Evolutionary conservation across 2,329 filamentous ascomycete species (phyloP).

Genomic region (Exophiala sp.): DNA sequence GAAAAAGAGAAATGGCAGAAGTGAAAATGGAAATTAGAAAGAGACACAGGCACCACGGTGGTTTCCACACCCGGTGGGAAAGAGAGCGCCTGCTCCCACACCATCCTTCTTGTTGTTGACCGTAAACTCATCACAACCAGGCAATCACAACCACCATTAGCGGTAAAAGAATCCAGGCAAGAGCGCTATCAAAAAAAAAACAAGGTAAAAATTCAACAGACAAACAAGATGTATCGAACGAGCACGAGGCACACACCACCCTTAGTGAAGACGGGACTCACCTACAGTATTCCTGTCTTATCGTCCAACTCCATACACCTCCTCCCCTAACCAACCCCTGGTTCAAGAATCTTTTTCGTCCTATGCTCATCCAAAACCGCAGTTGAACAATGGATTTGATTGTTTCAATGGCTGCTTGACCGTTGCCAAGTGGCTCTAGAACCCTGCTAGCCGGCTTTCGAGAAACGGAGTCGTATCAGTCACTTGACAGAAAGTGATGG

Average conservation of each 20-base stretch:
- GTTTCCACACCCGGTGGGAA: too few relatives aligned
- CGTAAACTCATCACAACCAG: not conserved
- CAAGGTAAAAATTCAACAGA: too few relatives aligned
- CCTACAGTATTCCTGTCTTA: not conserved
- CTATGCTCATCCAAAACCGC: not conserved
- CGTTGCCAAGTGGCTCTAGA: constrained; percentile 26
- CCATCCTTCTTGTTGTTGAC: not conserved
- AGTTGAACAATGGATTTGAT: not conserved
- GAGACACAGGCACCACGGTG: not conserved
- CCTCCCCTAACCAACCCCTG: not conserved
- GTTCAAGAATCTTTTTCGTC: not conserved
- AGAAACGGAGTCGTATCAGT: constrained; percentile 24
- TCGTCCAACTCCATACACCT: not conserved
- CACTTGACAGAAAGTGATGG: constrained; percentile 1
- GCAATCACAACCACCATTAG: too few relatives aligned
- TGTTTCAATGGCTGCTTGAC: constrained; percentile 17
- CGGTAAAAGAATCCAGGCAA: too few relatives aligned
- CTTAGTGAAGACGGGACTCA: too few relatives aligned
- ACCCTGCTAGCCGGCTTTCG: constrained; percentile 25
- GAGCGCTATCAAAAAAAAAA: too few relatives aligned
- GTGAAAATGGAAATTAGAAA: constrained; percentile 1
- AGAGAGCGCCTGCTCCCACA: too few relatives aligned
- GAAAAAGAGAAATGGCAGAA: not conserved
- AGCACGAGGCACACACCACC: too few relatives aligned
- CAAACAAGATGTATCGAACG: too few relatives aligned